Conservation (phyloP, 2,329 filamentous ascomycete genomes). For the Penicillium frequentans region DNA sequence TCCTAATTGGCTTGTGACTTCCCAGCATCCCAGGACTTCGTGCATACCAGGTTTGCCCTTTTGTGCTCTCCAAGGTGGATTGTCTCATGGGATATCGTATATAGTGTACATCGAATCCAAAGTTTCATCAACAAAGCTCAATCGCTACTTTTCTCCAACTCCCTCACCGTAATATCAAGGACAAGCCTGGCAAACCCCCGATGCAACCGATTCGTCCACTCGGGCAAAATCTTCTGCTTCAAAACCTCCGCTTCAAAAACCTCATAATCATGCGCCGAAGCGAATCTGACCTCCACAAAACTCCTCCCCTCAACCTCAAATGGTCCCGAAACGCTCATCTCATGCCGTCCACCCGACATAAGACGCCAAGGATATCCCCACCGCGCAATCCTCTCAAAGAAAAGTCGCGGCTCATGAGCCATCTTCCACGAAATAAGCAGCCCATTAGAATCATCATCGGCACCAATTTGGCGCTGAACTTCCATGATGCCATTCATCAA, state of each 20-base stretch:
- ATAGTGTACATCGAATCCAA: too few species aligned
- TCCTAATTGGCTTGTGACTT: too few species aligned
- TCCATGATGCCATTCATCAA: slow-evolving; percentile 21
- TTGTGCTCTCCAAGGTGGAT: too few species aligned
- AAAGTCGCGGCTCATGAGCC: slow-evolving; percentile 15
- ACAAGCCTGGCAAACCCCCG: slow-evolving; percentile 24
- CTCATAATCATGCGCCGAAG: slow-evolving; percentile 25
- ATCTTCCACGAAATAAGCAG: slow-evolving; percentile 23
- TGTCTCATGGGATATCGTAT: too few species aligned
- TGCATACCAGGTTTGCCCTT: too few species aligned
- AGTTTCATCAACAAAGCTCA: too few species aligned
- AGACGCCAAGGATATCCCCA: slow-evolving; percentile 33
- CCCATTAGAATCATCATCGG: slow-evolving; percentile 12
- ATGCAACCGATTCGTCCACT: slow-evolving; percentile 5
- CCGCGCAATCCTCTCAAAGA: slow-evolving; percentile 26
- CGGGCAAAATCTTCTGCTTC: slow-evolving; percentile 3
- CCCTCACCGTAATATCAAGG: slow-evolving; percentile 10
- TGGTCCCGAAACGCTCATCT: slow-evolving; percentile 25
- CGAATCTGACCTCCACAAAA: slow-evolving; percentile 29
- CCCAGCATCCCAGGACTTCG: too few species aligned
- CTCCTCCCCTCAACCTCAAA: slow-evolving; percentile 12
- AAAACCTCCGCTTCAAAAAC: neutral
- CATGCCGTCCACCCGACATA: slow-evolving; percentile 5
- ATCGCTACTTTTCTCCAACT: slow-evolving; percentile 2
- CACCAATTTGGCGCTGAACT: slow-evolving; percentile 15